Conservation (phyloP, 1,284 basidiomycete genomes). For the Leccinum pachyderme region DNA sequence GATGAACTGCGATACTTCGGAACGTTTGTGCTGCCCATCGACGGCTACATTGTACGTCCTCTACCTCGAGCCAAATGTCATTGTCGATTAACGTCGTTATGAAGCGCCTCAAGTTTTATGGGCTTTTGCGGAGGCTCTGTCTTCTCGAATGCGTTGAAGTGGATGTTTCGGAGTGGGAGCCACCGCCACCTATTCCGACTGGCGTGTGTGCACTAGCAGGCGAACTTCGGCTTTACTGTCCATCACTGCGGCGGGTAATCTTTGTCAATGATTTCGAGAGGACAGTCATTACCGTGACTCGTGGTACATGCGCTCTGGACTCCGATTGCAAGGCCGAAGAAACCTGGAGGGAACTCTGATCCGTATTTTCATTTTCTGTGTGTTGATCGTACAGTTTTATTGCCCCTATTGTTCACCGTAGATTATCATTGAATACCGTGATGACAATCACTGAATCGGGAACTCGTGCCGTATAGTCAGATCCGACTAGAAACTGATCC, state of each 20-base stretch:
- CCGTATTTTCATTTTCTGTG: slow-evolving; percentile 7
- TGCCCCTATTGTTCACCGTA: slow-evolving; percentile 13
- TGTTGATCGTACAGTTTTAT: slow-evolving; percentile 7
- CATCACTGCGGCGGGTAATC: slow-evolving; percentile 47
- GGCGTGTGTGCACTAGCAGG: slow-evolving; percentile 55
- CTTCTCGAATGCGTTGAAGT: slow-evolving; percentile 55
- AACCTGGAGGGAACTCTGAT: slow-evolving; percentile 52
- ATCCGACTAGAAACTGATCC: slow-evolving; percentile 6
- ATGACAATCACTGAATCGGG: not conserved
- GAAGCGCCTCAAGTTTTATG: slow-evolving; percentile 62
- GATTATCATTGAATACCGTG: no score
- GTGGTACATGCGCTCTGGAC: slow-evolving; percentile 44
- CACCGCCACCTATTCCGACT: slow-evolving; percentile 46
- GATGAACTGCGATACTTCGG: slow-evolving; percentile 55
- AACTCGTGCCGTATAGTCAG: not conserved
- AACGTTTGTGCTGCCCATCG: slow-evolving; percentile 49
- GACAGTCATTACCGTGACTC: slow-evolving; percentile 44
- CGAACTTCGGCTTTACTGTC: slow-evolving; percentile 59
- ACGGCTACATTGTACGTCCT: slow-evolving; percentile 41
- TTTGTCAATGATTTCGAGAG: slow-evolving; percentile 63
- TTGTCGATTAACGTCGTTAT: slow-evolving; percentile 9
- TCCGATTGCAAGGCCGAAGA: slow-evolving; percentile 42
- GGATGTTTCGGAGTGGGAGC: slow-evolving; percentile 63
- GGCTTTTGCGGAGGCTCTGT: slow-evolving; percentile 50
- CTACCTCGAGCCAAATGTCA: slow-evolving; percentile 36